Conservation (phyloP, 106 monocot genomes). For the Gastrodia elata region DNA sequence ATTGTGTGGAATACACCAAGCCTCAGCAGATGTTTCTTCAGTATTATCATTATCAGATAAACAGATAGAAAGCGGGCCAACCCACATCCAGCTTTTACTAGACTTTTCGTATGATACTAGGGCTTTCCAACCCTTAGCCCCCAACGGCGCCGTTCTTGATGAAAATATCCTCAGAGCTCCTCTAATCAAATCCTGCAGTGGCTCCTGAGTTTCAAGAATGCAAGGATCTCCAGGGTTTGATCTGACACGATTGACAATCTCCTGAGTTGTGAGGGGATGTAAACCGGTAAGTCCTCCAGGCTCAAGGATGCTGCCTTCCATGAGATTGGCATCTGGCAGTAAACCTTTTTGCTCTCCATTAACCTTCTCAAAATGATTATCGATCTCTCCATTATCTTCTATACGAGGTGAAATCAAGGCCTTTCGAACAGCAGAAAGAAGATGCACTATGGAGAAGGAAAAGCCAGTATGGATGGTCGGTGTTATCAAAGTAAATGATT, state of each 20-base stretch:
- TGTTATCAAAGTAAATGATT: slow-evolving; percentile 56
- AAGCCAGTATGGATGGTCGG: slow-evolving; percentile 84
- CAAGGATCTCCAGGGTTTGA: slow-evolving; percentile 84
- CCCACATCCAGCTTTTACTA: slow-evolving; percentile 75
- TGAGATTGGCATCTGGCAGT: slow-evolving; percentile 7
- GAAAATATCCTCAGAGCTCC: slow-evolving; percentile 80
- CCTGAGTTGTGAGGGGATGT: slow-evolving; percentile 63
- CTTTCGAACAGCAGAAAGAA: slow-evolving; percentile 72
- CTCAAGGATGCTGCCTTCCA: slow-evolving; percentile 16
- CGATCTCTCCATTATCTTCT: slow-evolving; percentile 21
- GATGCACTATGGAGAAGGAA: slow-evolving; percentile 90
- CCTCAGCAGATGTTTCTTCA: slow-evolving; percentile 81
- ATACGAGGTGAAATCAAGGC: slow-evolving; percentile 42
- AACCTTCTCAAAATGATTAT: slow-evolving; percentile 14
- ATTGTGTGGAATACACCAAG: slow-evolving; percentile 90
- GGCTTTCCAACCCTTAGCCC: slow-evolving; percentile 84
- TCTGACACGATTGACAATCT: slow-evolving; percentile 59
- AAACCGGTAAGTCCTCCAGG: slow-evolving; percentile 13
- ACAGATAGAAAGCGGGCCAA: slow-evolving; percentile 39
- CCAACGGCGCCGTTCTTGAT: slow-evolving; percentile 86
- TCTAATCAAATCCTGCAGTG: slow-evolving; percentile 83
- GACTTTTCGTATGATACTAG: slow-evolving; percentile 66
- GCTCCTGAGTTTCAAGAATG: slow-evolving; percentile 92
- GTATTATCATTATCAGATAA: slow-evolving; percentile 28
- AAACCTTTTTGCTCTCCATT: no score